Base-by-base conservation (phyloP, 495 filamentous ascomycete species). In the Immersiella caudata region DNA sequence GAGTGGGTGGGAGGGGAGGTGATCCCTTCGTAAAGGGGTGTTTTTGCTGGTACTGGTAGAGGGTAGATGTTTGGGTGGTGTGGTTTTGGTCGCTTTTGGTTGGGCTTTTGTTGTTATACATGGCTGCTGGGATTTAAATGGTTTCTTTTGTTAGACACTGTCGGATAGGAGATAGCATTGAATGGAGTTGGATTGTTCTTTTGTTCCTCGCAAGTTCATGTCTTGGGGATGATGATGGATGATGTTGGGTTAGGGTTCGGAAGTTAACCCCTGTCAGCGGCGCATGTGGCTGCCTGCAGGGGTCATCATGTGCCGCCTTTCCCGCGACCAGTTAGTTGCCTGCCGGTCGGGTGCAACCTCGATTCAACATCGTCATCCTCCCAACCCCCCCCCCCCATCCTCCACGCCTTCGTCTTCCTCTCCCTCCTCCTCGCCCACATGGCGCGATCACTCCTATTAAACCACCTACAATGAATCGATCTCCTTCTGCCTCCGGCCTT, bases 401-500 rank as follows among this genome's bases (percentile, higher is more conserved):
- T 46, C 40, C 9, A 46, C 40, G 6, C 40, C 40, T 46, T 46
- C 16, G n/a, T 46, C 5, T 46, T 46, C 40, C 40, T 46, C 40
- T 6, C 6, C 16, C 12, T 12, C 33, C 6, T 36, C 16, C 16
- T 46, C 40, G 16, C 9, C 14, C 40, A 6, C 4, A 46, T 46
- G 40, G 40, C 9, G 9, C 40, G 16, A 46, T 46, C 16, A 12
- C 11, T 46, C 40, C 11, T 14, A 12, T 46, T 12, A 5, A 46
- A 14, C 40, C 24, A 24, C 20, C 21, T n/a, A 54, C 50, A 50
- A 73, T 73, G 71, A 66, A 69, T 29, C 71, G 74, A 20, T 80
- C 80, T 12, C 76, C 78, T 2, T 76, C 81, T 18, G 79, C 84
- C 18, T 80, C 80, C 1, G 77, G 81, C 62, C 72, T 90, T 71